Conservation (phyloP, 2,329 filamentous ascomycete species). For the Lecanicillium sp. region DNA sequence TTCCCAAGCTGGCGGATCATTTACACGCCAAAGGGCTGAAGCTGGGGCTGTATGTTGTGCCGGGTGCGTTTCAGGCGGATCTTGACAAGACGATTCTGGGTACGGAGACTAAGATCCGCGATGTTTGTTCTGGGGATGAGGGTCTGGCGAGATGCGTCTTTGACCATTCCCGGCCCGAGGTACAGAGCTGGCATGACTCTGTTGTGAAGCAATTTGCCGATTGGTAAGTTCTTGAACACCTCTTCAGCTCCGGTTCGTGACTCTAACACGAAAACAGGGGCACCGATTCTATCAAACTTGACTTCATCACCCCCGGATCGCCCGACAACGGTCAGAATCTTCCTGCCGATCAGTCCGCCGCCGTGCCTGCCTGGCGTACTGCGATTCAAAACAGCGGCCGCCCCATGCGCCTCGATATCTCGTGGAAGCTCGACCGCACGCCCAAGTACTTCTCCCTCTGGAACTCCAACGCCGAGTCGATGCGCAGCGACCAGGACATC, state of each 20-base stretch:
- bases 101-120: conserved; percentile 16
- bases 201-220: conserved; percentile 17
- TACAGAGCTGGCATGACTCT: conserved; percentile 18
- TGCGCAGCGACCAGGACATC: conserved; percentile 20
- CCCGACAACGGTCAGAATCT: conserved; percentile 18
- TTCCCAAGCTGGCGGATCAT: conserved; percentile 16
- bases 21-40: conserved; percentile 17
- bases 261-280: conserved; percentile 7
- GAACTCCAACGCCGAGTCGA: conserved; percentile 18
- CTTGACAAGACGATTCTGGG: conserved; percentile 17
- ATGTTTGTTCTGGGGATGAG: conserved; percentile 17
- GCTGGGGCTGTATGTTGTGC: conserved; percentile 18
- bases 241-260: neutral
- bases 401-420: conserved; percentile 18
- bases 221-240: conserved; percentile 13
- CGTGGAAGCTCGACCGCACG: conserved; percentile 19
- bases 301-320: conserved; percentile 19
- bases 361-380: conserved; percentile 17
- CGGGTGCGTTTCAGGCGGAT: conserved; percentile 17
- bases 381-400: conserved; percentile 17
- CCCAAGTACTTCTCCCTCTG: conserved; percentile 17
- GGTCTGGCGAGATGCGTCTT: conserved; percentile 18
- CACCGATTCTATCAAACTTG: conserved; percentile 19
- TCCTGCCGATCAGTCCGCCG: conserved; percentile 15
- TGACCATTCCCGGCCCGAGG: conserved; percentile 16